Percentiles rank a stretch among this genome's conserved stretches.
Evolutionary conservation across 768 basidiomycete species (phyloP).

Genomic region (Fomitopsis serialis): DNA sequence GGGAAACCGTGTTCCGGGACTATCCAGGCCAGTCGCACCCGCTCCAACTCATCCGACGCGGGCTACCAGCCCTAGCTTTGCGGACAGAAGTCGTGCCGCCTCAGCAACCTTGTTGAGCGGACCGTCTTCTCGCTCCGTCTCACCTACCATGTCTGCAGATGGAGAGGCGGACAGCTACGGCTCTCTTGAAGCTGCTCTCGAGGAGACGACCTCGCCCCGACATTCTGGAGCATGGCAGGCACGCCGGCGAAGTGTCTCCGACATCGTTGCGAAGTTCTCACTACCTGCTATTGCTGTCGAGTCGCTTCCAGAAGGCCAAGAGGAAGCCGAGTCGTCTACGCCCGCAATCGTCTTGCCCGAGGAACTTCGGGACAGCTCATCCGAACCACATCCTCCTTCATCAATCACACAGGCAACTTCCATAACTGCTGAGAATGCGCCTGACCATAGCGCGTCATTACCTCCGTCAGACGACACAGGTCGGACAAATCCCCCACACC

Average conservation of each 20-base stretch:
- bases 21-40: conserved; percentile 21
- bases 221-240: background rate
- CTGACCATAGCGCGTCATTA: too few species aligned
- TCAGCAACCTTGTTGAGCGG: conserved; percentile 9
- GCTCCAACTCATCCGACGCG: conserved; percentile 3
- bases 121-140: background rate
- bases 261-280: conserved; percentile 4
- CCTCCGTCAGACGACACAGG: too few species aligned
- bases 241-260: conserved; percentile 13
- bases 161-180: background rate
- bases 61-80: conserved; percentile 4
- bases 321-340: background rate
- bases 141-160: background rate
- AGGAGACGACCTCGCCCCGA: background rate
- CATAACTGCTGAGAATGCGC: too few species aligned
- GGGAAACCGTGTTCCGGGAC: conserved; percentile 58
- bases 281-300: background rate
- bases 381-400: background rate
- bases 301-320: background rate
- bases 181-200: background rate
- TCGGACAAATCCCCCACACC: too few species aligned
- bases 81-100: conserved; percentile 9
- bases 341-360: background rate
- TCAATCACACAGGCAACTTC: background rate
- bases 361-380: background rate